Percentiles rank a stretch among this genome's conserved stretches.
Conservation (phyloP, 768 basidiomycete species). For the Tricholoma bakamatsutake region DNA sequence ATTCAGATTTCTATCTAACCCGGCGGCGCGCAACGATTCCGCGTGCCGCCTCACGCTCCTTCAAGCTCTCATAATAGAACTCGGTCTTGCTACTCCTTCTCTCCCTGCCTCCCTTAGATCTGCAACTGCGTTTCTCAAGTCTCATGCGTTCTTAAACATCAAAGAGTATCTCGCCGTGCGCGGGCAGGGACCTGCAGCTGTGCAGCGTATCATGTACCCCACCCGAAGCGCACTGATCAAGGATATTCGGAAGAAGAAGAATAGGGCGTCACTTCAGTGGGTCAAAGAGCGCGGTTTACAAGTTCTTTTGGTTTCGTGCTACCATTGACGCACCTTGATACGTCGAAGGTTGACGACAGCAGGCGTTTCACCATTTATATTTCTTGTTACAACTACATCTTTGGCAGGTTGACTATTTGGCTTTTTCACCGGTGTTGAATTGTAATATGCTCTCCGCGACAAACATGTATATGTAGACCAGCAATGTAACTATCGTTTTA, state of each 20-base stretch:
- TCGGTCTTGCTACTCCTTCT: slow-evolving; percentile 50
- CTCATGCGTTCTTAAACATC: slow-evolving; percentile 64
- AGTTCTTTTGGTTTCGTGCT: slow-evolving; percentile 55
- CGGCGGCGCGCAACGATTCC: slow-evolving; percentile 34
- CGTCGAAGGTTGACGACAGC: neutral
- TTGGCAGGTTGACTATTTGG: neutral
- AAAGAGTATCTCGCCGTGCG: slow-evolving; percentile 68
- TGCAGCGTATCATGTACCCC: slow-evolving; percentile 57
- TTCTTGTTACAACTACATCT: neutral
- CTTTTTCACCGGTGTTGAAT: neutral
- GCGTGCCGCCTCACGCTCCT: slow-evolving; percentile 54
- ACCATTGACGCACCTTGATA: slow-evolving; percentile 21
- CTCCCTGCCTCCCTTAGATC: slow-evolving; percentile 58
- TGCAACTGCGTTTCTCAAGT: slow-evolving; percentile 63
- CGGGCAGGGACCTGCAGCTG: slow-evolving; percentile 53
- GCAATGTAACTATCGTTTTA: neutral
- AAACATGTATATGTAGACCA: neutral
- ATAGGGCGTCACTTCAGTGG: slow-evolving; percentile 42
- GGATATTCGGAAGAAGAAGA: slow-evolving; percentile 45
- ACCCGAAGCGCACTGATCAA: slow-evolving; percentile 56
- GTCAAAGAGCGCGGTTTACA: slow-evolving; percentile 61
- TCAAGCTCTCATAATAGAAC: slow-evolving; percentile 71
- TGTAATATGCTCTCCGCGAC: neutral
- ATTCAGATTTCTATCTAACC: slow-evolving; percentile 46
- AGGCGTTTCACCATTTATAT: neutral